Evolutionary conservation across 164 flowering plant genomes (phyloP).

Genomic region (Kalanchoe fedtschenkoi): DNA sequence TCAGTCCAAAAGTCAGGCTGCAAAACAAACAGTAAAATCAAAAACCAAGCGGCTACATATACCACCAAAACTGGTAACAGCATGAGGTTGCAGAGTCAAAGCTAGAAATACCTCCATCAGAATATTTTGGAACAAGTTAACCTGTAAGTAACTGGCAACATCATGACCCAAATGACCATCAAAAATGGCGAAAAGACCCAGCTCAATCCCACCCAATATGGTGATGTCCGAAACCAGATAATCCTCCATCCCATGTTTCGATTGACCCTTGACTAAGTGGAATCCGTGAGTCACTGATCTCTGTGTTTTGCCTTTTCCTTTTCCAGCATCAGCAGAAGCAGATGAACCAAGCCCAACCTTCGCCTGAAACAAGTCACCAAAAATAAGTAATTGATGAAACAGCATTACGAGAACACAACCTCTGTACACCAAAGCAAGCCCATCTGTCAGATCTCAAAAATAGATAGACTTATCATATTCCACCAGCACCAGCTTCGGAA

Average conservation of each 20-base stretch:
- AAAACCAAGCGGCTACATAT: background rate
- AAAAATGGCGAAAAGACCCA: constrained; percentile 41
- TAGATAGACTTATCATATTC: too few relatives aligned
- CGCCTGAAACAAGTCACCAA: constrained; percentile 12
- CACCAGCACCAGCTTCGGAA: too few relatives aligned
- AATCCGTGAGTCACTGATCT: constrained; percentile 27
- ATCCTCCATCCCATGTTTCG: constrained; percentile 42
- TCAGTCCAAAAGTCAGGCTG: constrained; percentile 63
- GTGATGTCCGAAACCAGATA: constrained; percentile 29
- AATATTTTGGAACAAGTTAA: constrained; percentile 29
- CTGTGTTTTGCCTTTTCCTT: constrained; percentile 29
- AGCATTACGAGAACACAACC: background rate
- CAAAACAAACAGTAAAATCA: constrained; percentile 9
- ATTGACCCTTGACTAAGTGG: constrained; percentile 34
- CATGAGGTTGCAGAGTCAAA: background rate
- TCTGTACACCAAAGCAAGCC: background rate
- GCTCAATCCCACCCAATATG: constrained; percentile 16
- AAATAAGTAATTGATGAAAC: background rate
- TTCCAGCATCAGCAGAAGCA: constrained; percentile 23
- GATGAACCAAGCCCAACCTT: constrained; percentile 27
- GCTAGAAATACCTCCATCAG: constrained; percentile 22
- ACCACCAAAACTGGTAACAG: background rate
- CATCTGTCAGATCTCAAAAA: background rate
- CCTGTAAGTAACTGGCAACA: constrained; percentile 32
- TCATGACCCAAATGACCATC: constrained; percentile 46